Evolutionary conservation across 2,329 filamentous ascomycete species (phyloP).

Genomic region (Chalaropsis ovoidea): DNA sequence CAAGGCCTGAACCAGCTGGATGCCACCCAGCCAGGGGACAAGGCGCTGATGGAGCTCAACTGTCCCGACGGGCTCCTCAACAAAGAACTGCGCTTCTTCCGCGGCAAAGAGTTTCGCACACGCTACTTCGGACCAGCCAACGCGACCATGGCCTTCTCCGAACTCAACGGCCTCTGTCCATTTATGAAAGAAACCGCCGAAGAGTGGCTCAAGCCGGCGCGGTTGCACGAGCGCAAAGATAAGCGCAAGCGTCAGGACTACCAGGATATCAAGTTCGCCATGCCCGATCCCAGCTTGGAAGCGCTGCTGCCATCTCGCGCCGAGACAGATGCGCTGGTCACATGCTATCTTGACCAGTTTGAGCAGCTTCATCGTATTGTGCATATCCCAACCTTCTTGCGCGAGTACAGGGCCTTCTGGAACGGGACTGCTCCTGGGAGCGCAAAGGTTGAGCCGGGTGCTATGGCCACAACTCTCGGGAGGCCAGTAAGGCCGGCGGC

Average conservation of each 20-base stretch:
- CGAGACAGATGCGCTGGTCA: slow-evolving; percentile 41
- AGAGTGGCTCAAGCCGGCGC: slow-evolving; percentile 50
- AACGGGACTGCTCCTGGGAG: slow-evolving; percentile 32
- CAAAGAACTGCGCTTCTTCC: slow-evolving; percentile 47
- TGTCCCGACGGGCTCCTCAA: slow-evolving; percentile 33
- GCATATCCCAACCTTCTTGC: slow-evolving; percentile 49
- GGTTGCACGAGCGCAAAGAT: slow-evolving; percentile 47
- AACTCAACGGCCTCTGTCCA: slow-evolving; percentile 47
- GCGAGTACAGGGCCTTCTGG: slow-evolving; percentile 49
- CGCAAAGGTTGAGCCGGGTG: not conserved
- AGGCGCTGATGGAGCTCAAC: slow-evolving; percentile 36
- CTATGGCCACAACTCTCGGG: not conserved
- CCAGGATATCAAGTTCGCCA: slow-evolving; percentile 41
- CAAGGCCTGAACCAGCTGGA: slow-evolving; percentile 29
- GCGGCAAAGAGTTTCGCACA: slow-evolving; percentile 50
- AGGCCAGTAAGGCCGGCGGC: slow-evolving; percentile 39
- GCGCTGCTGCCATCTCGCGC: slow-evolving; percentile 40
- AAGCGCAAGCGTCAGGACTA: slow-evolving; percentile 44
- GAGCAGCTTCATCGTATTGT: slow-evolving; percentile 49
- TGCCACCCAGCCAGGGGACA: slow-evolving; percentile 28
- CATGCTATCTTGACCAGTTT: slow-evolving; percentile 45
- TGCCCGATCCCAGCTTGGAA: slow-evolving; percentile 43
- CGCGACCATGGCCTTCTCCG: slow-evolving; percentile 50
- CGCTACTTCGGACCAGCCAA: slow-evolving; percentile 52
- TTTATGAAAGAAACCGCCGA: slow-evolving; percentile 55